Evolutionary conservation across 2,329 filamentous ascomycete species (phyloP), one percentile per base, ranked within the genome.

Genomic region (Kalaharituber pfeilii): DNA sequence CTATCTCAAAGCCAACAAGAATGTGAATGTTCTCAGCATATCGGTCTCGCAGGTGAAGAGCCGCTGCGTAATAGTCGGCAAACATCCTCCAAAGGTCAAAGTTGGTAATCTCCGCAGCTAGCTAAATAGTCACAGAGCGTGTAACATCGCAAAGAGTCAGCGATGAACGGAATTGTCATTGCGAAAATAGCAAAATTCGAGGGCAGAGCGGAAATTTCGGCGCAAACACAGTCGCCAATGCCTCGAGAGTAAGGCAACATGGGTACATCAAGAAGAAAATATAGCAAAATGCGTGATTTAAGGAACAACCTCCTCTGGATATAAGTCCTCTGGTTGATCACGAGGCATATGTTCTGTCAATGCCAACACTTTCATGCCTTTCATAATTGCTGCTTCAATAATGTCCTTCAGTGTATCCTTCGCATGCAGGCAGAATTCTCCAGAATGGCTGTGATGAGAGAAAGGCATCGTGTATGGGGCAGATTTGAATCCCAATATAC

Each of bases 361-460:
- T 22, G 83, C 86, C 66, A 95, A 87, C 20, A 83, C 83, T 58
- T 80, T 78, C 76, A 93, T 91, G 44, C 83, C 81, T 57, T 82
- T 75, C 49, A 74, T 69, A 62, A 96, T 86, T 60, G 89, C 89
- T 11, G 80, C 77, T 65, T 81, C 77, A 62, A 96, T 73, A 50
- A 96, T 78, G 60, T 86, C 81, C 68, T 96, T 89, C 8, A 98
- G 77, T 20, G 79, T 76, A 67, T 94, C 80, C 66, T 82, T 80
- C 51, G 91, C 91, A 72, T 98, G 91, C 62, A 82, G 79, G 72
- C 91, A 98, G 73, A 98, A 98, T 68, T 98, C 86, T 59, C 91
- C 91, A 33, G 91, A 96, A 71, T 98, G 91, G 66, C 86, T 94
- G 70, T 98, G 91, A 73, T 96, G 93, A 3, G 91, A 93, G 71